Conservation (phyloP, 345 rosid species). For the Kernera saxatilis region DNA sequence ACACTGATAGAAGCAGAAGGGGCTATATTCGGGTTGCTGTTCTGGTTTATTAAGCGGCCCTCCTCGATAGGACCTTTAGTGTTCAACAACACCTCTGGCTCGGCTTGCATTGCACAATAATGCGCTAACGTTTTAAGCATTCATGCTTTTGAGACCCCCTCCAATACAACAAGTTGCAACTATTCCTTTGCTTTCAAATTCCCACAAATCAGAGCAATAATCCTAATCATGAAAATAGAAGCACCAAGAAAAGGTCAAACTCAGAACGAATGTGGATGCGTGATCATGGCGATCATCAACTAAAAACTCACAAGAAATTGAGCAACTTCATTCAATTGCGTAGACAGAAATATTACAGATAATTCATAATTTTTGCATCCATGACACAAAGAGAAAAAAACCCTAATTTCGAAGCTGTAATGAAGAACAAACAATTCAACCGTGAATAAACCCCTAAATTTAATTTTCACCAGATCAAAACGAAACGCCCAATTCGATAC, state of each 20-base stretch:
- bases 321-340: neutral
- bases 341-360: neutral
- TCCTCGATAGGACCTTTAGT: constrained; percentile 21
- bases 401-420: constrained; percentile 4
- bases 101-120: constrained; percentile 26
- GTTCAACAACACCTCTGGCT: constrained; percentile 15
- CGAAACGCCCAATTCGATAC: constrained; percentile 15
- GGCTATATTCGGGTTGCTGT: constrained; percentile 34
- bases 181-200: constrained; percentile 4
- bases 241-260: neutral
- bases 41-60: constrained; percentile 32
- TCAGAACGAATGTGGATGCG: neutral
- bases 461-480: constrained; percentile 3
- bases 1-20: constrained; percentile 36
- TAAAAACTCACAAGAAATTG: neutral
- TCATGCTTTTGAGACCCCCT: neutral
- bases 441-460: constrained; percentile 10
- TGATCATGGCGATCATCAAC: constrained; percentile 17
- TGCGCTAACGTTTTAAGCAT: neutral
- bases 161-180: neutral
- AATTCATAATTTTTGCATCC: neutral
- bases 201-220: constrained; percentile 1
- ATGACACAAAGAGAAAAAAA: neutral
- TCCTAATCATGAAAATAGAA: neutral
- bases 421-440: constrained; percentile 3